These are phyloP conservation scores for Candolleomyces eurysporus DNA, from an alignment of 768 basidiomycete species.

Conservation along the genomic window DNA sequence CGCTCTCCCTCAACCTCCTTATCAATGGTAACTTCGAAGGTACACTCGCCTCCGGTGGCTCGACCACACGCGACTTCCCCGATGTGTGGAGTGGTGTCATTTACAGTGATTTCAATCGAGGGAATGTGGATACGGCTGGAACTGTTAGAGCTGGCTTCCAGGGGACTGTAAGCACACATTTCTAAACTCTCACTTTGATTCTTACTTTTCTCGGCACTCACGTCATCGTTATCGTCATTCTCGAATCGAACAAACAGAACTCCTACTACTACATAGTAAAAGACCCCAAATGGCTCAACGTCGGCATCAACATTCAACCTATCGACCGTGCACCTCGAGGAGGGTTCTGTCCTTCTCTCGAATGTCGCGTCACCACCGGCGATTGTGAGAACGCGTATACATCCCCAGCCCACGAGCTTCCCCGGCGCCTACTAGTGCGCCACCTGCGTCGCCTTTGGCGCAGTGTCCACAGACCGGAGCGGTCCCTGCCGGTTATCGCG, in stretches of 20 bases:
- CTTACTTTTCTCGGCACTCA: too few relatives aligned
- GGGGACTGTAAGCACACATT: conserved; percentile 11
- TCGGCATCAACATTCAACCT: conserved; percentile 17
- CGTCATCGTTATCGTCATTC: background rate
- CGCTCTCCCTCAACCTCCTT: conserved; percentile 18
- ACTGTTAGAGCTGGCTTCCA: conserved; percentile 23
- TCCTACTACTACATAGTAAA: conserved; percentile 25
- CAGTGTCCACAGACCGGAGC: conserved; percentile 18
- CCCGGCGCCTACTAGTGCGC: conserved; percentile 15
- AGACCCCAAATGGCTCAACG: conserved; percentile 24
- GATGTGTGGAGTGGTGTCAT: conserved; percentile 23
- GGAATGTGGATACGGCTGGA: conserved; percentile 18
- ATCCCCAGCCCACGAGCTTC: conserved; percentile 22
- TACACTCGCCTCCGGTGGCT: conserved; percentile 16
- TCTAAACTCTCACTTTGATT: background rate
- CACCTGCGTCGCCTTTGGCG: conserved; percentile 21
- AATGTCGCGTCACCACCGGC: conserved; percentile 14
- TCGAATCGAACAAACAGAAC: background rate
- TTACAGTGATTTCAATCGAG: conserved; percentile 23
- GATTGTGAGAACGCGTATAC: conserved; percentile 21
- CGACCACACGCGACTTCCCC: conserved; percentile 11
- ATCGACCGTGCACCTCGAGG: conserved; percentile 15
- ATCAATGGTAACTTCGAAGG: conserved; percentile 22
- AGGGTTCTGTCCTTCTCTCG: conserved; percentile 20
- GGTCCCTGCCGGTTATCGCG: conserved; percentile 16